Evolutionary conservation across 768 basidiomycete species (phyloP), one percentile per base, ranked within the genome.

Genomic region (Sistotremastrum suecicum): DNA sequence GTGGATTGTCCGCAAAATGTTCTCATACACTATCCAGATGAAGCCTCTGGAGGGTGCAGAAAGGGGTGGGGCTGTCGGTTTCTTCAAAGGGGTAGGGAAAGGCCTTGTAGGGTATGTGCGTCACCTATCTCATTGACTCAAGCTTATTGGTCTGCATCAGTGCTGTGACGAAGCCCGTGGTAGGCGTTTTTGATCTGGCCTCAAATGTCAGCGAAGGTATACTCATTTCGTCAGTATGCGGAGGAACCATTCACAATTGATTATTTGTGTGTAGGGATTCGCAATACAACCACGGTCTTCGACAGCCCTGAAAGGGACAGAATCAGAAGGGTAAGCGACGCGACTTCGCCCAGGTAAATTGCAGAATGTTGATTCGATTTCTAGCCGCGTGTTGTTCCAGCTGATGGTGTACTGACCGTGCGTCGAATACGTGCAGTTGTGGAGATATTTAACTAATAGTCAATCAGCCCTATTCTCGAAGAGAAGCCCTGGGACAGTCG

Each of bases 1-100:
- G 37, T 28, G 8, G 7, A 12, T 7, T 11, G n/a, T 40, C 20
- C n/a, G 29, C n/a, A 7, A 29, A 5, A 11, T 28, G 36, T 34
- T 7, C 5, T 12, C 39, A 34, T 7, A 37, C 9, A 37, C 41
- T 41, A 30, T 51, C 20, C 11, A 94, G 92, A 82, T 91, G 63
- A 95, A 97, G 57, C 95, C 95, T 3, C 78, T 99, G 39, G 92
- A 98, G 63, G 95, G 95, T 4, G 95, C 95, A 1, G 94, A 98
- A 57, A 70, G 77, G 6, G 92, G 83, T 58, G 95, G 95, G 8
- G 92, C 94, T 0, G 66, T 87, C 30, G 95, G 95, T 3, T 99
- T 99, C 65, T 90, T 97, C 72, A 98, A 95, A 62, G 95, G 95
- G 7, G 77, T 99, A 32, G 95, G 95, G 29, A 94, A 91, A 61